Percentiles rank a stretch among this genome's conserved stretches.
Evolutionary conservation across 2,329 filamentous ascomycete species (phyloP).

Genomic region (Rhynchosporium graminicola): DNA sequence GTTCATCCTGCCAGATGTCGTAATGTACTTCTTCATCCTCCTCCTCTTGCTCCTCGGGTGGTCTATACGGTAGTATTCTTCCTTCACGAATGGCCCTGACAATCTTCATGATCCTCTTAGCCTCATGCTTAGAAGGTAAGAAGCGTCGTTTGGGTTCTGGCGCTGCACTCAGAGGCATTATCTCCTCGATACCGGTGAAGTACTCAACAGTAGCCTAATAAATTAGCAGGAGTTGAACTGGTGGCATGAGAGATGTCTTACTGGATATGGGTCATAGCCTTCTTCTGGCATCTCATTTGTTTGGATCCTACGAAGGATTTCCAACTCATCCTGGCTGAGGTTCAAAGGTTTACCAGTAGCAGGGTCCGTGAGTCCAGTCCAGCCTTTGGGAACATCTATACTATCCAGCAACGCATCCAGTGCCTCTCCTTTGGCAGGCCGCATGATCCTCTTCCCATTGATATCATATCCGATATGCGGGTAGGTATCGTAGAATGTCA

Average conservation of each 20-base stretch:
- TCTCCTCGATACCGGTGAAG: slow-evolving; percentile 86
- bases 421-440: slow-evolving; percentile 89
- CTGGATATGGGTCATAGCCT: slow-evolving; percentile 89
- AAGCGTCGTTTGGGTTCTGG: slow-evolving; percentile 96
- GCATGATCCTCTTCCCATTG: slow-evolving; percentile 97
- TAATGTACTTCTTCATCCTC: slow-evolving; percentile 70
- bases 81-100: slow-evolving; percentile 95
- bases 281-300: slow-evolving; percentile 86
- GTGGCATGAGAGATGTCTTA: slow-evolving; percentile 43
- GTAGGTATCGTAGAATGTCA: slow-evolving; percentile 95
- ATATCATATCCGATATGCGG: slow-evolving; percentile 99
- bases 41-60: slow-evolving; percentile 69
- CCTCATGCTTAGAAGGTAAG: slow-evolving; percentile 94
- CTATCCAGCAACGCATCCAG: slow-evolving; percentile 91
- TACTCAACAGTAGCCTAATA: slow-evolving; percentile 80
- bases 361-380: slow-evolving; percentile 94
- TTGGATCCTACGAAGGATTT: slow-evolving; percentile 84
- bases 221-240: slow-evolving; percentile 28
- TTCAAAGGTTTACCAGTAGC: slow-evolving; percentile 90
- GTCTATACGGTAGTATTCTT: slow-evolving; percentile 86
- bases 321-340: slow-evolving; percentile 82
- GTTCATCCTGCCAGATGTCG: slow-evolving; percentile 94
- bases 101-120: slow-evolving; percentile 94
- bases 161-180: slow-evolving; percentile 91
- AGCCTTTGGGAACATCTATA: slow-evolving; percentile 95